A percentile compares a stretch with the other conserved stretches of the same genome.
Evolutionary conservation across 352 stramenopile species (phyloP).

Genomic region (Phytophthora nicotianae): DNA sequence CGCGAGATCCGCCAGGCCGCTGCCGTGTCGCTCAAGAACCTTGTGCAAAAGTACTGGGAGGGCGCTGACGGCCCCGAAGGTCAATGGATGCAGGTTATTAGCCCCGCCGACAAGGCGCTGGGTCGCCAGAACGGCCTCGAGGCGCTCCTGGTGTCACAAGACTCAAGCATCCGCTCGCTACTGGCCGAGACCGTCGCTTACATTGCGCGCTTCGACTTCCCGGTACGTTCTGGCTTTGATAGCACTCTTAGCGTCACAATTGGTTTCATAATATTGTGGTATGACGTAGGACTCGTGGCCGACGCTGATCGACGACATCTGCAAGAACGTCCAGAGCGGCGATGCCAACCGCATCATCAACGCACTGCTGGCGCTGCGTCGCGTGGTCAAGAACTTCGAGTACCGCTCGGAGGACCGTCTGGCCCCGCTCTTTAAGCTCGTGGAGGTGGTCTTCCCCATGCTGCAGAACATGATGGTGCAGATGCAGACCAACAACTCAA

Average conservation of each 20-base stretch:
- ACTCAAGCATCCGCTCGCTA: slow-evolving; percentile 59
- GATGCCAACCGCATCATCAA: slow-evolving; percentile 88
- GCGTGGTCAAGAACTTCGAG: slow-evolving; percentile 98
- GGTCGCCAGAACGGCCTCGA: slow-evolving; percentile 79
- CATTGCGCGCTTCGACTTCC: slow-evolving; percentile 96
- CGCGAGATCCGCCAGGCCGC: slow-evolving; percentile 92
- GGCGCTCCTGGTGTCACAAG: slow-evolving; percentile 50
- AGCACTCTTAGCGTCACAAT: background rate
- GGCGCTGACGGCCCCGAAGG: slow-evolving; percentile 73
- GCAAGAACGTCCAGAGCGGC: slow-evolving; percentile 90
- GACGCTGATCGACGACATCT: slow-evolving; percentile 88
- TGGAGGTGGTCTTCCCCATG: slow-evolving; percentile 93
- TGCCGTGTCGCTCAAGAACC: slow-evolving; percentile 96
- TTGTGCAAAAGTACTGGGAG: slow-evolving; percentile 95
- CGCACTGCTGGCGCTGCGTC: slow-evolving; percentile 94
- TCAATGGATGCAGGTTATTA: slow-evolving; percentile 72
- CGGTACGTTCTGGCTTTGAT: slow-evolving; percentile 36
- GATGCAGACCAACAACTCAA: slow-evolving; percentile 77
- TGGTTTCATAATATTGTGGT: background rate
- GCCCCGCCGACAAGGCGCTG: slow-evolving; percentile 67
- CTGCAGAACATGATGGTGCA: slow-evolving; percentile 92
- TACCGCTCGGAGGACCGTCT: slow-evolving; percentile 95
- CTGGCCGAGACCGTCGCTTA: slow-evolving; percentile 95
- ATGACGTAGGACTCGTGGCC: slow-evolving; percentile 85
- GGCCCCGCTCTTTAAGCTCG: slow-evolving; percentile 92